These are phyloP conservation scores for Monosporozyma unispora DNA, from an alignment of 805 yeast genomes.

Conservation along the genomic window DNA sequence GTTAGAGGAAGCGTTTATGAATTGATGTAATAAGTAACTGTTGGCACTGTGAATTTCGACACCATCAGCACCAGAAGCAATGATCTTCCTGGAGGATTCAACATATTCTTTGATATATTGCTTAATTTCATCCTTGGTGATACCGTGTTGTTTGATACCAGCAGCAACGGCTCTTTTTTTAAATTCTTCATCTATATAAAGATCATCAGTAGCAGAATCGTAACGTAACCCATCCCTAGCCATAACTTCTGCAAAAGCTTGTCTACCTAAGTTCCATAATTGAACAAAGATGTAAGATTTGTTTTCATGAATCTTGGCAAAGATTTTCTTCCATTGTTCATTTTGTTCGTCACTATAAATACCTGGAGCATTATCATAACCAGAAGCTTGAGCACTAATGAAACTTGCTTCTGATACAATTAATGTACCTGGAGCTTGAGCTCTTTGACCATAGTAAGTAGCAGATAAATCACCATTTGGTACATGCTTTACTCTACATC, in stretches of 20 bases:
- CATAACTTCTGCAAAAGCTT: constrained; percentile 31
- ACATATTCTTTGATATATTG: constrained; percentile 35
- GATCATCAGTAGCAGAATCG: constrained; percentile 33
- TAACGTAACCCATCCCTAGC: constrained; percentile 31
- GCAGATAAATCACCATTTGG: constrained; percentile 36
- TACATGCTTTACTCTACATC: constrained; percentile 34
- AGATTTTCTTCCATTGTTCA: constrained; percentile 40
- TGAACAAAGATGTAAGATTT: constrained; percentile 39
- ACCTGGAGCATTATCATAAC: constrained; percentile 39
- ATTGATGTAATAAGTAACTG: constrained; percentile 51
- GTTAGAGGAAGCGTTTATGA: constrained; percentile 40
- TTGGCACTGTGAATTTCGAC: constrained; percentile 61
- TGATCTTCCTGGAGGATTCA: constrained; percentile 34
- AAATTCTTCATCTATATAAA: constrained; percentile 28
- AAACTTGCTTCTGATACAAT: constrained; percentile 51
- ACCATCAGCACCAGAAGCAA: constrained; percentile 41
- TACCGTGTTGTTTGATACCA: constrained; percentile 26
- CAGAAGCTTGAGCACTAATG: constrained; percentile 34
- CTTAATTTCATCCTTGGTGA: constrained; percentile 31
- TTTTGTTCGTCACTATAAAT: constrained; percentile 39
- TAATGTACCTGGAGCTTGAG: constrained; percentile 42
- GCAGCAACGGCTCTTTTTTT: constrained; percentile 28
- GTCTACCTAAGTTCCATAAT: constrained; percentile 43
- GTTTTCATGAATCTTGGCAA: constrained; percentile 41
- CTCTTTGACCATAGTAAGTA: constrained; percentile 46